A percentile compares a stretch with the other conserved stretches of the same genome.
Evolutionary conservation across 768 basidiomycete genomes (phyloP).

Genomic region (Cystofilobasidium bisporidii): DNA sequence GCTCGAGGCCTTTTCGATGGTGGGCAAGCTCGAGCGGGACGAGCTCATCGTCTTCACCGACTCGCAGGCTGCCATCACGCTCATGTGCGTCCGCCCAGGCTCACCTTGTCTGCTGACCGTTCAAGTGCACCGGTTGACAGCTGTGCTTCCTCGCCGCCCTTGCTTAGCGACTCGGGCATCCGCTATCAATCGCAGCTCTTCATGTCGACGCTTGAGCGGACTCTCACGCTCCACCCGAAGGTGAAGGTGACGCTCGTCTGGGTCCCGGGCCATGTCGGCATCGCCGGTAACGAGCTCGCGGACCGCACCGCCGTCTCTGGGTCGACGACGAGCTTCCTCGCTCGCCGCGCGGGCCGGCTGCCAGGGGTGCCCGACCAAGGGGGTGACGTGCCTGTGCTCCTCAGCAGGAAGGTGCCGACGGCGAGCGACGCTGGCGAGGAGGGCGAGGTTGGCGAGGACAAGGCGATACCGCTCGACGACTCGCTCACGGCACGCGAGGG

Average conservation of each 20-base stretch:
- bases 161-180: conserved; percentile 37
- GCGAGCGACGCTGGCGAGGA: background rate
- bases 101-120: background rate
- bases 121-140: no score
- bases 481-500: conserved; percentile 32
- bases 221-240: conserved; percentile 33
- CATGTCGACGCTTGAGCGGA: conserved; percentile 36
- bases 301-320: conserved; percentile 37
- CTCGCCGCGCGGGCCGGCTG: conserved; percentile 15
- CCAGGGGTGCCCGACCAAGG: conserved; percentile 5
- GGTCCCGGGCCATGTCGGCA: conserved; percentile 35
- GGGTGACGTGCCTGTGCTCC: conserved; percentile 25
- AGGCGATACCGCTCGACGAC: conserved; percentile 26
- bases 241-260: conserved; percentile 38
- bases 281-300: conserved; percentile 37
- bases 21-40: conserved; percentile 16
- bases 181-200: conserved; percentile 34
- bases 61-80: conserved; percentile 37
- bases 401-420: conserved; percentile 7
- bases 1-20: conserved; percentile 34
- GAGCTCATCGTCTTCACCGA: conserved; percentile 38
- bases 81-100: conserved; percentile 29
- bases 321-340: conserved; percentile 36
- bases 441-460: conserved; percentile 10
- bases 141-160: no score